These are phyloP conservation scores for Diutina mesorugosa DNA, from an alignment of 1,139 yeast genomes.

Conservation along the genomic window DNA sequence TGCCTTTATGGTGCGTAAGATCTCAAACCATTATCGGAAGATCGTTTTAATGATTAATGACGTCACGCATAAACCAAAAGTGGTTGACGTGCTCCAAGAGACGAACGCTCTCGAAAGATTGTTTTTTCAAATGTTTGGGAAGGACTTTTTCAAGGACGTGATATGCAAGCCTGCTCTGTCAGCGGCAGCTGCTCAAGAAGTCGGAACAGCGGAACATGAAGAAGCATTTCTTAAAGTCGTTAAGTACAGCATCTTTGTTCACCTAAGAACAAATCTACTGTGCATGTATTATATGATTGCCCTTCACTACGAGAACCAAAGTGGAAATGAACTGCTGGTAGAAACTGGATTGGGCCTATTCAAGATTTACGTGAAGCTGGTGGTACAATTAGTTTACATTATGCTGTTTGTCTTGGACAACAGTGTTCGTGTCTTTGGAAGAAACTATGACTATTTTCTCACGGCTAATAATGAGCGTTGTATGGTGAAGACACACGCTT, in stretches of 20 bases:
- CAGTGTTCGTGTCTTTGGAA: slow-evolving; percentile 30
- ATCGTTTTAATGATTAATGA: slow-evolving; percentile 19
- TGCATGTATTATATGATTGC: slow-evolving; percentile 32
- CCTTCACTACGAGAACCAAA: slow-evolving; percentile 26
- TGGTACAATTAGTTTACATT: slow-evolving; percentile 31
- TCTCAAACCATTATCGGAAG: slow-evolving; percentile 18
- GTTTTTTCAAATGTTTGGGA: slow-evolving; percentile 27
- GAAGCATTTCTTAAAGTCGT: slow-evolving; percentile 17
- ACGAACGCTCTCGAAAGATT: slow-evolving; percentile 25
- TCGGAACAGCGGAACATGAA: neutral
- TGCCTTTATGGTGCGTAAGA: slow-evolving; percentile 7
- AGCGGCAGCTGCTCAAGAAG: neutral
- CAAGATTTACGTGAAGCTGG: slow-evolving; percentile 30
- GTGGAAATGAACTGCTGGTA: slow-evolving; percentile 15
- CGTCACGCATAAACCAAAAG: slow-evolving; percentile 19
- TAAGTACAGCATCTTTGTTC: slow-evolving; percentile 23
- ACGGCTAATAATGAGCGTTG: slow-evolving; percentile 28
- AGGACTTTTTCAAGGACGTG: slow-evolving; percentile 28
- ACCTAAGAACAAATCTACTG: slow-evolving; percentile 29
- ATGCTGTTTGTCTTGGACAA: slow-evolving; percentile 34
- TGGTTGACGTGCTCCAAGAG: slow-evolving; percentile 23
- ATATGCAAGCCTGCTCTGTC: slow-evolving; percentile 19
- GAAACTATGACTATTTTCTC: slow-evolving; percentile 24
- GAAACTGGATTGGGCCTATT: slow-evolving; percentile 31
- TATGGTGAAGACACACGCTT: slow-evolving; percentile 31